Percentiles rank a stretch among this genome's conserved stretches.
phyloP scores from a whole-genome alignment of 495 filamentous ascomycete genomes.

The Apiosordaria backusii region DNA sequence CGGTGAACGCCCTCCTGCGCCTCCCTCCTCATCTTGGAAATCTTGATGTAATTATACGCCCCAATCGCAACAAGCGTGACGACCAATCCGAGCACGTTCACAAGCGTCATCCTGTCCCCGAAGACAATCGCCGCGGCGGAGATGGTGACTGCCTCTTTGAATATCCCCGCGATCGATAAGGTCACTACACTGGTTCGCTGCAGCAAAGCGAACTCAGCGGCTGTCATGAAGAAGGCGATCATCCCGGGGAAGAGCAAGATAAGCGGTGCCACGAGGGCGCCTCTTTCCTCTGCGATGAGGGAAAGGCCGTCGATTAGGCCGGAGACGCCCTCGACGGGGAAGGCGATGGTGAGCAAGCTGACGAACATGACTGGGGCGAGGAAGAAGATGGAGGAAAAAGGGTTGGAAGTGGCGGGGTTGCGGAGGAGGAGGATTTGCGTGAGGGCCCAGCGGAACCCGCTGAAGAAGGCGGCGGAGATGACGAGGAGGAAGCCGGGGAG shows the following conservation, averaged over 20 bases:
- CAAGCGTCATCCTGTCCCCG: constrained; percentile 79
- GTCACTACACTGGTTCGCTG: constrained; percentile 96
- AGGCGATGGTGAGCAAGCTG: constrained; percentile 71
- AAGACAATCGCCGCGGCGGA: constrained; percentile 83
- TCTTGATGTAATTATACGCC: constrained; percentile 93
- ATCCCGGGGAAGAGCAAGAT: constrained; percentile 86
- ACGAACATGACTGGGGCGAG: constrained; percentile 95
- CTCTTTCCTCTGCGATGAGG: constrained; percentile 61
- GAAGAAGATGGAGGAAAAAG: constrained; percentile 95
- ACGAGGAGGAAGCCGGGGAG: constrained; percentile 84
- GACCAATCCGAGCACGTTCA: constrained; percentile 85
- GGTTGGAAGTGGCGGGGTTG: constrained; percentile 93
- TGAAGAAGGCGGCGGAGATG: constrained; percentile 90
- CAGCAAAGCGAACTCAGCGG: constrained; percentile 91
- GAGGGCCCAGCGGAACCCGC: constrained; percentile 93
- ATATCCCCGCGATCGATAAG: constrained; percentile 93
- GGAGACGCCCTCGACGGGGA: constrained; percentile 78
- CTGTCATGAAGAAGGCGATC: constrained; percentile 95
- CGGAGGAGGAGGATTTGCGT: constrained; percentile 94
- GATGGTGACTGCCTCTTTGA: constrained; percentile 98
- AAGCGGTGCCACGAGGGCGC: constrained; percentile 49
- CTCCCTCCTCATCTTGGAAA: constrained; percentile 78
- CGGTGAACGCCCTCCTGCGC: constrained; percentile 49
- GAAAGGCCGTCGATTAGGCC: constrained; percentile 61
- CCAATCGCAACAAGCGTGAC: constrained; percentile 84